A percentile compares a stretch with the other conserved stretches of the same genome.
phyloP scores from a whole-genome alignment of 176 grass and related monocot genomes.

The Chrysopogon serrulatus region DNA sequence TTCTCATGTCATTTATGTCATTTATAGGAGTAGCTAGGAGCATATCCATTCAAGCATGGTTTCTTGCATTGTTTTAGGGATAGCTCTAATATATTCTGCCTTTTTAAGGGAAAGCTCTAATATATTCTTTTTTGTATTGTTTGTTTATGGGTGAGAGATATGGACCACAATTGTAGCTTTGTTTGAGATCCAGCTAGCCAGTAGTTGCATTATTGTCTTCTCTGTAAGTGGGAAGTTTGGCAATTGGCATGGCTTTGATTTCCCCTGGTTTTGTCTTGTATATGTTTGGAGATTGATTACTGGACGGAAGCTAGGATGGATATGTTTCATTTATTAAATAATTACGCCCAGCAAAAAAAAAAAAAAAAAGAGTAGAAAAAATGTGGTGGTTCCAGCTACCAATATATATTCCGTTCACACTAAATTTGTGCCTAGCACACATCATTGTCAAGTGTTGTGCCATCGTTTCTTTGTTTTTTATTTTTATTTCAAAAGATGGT shows the following conservation, averaged over 20 bases:
- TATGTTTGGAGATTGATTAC: background rate
- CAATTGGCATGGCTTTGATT: background rate
- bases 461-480: too few relatives aligned
- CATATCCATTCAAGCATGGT: background rate
- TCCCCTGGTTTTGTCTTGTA: background rate
- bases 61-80: background rate
- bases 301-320: background rate
- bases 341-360: background rate
- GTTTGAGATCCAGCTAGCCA: background rate
- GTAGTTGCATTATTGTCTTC: background rate
- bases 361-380: background rate
- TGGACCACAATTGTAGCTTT: background rate
- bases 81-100: background rate
- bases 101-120: background rate
- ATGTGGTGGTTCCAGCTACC: background rate
- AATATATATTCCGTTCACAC: background rate
- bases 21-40: background rate
- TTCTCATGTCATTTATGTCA: too few relatives aligned
- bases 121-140: background rate
- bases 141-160: background rate
- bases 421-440: background rate
- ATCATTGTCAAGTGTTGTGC: too few relatives aligned
- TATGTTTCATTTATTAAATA: background rate
- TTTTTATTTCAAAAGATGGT: too few relatives aligned
- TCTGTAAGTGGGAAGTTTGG: constrained; percentile 12